Percentiles rank a stretch among this genome's conserved stretches.
These are phyloP conservation scores for Russula foetens DNA, from an alignment of 768 basidiomycete species.

Conservation along the genomic window DNA sequence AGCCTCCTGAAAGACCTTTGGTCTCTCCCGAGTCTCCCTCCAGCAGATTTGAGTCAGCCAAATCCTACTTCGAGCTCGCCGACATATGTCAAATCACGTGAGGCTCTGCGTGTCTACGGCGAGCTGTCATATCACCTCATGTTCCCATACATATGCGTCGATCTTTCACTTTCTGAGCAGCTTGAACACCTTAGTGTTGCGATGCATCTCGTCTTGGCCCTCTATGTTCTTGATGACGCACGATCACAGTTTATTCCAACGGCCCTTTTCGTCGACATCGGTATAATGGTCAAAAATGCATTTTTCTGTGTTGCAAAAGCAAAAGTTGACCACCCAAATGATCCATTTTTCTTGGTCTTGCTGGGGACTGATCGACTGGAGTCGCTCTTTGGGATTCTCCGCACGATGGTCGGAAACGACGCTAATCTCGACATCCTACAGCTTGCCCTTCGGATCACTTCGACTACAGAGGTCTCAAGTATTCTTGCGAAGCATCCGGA, in stretches of 20 bases:
- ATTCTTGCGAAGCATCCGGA: too few relatives aligned
- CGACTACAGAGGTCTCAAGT: too few relatives aligned
- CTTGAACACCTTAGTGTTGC: not conserved
- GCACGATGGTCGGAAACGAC: not conserved
- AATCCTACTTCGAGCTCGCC: too few relatives aligned
- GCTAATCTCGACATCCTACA: not conserved
- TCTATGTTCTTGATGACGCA: constrained; percentile 13
- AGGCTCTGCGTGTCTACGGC: too few relatives aligned
- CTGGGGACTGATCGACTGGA: constrained; percentile 23
- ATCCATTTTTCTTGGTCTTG: too few relatives aligned
- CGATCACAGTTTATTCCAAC: constrained; percentile 23
- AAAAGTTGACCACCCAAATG: too few relatives aligned
- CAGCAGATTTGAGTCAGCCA: too few relatives aligned
- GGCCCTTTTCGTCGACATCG: constrained; percentile 27
- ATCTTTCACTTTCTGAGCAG: not conserved
- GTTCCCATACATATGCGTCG: too few relatives aligned
- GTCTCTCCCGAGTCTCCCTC: not conserved
- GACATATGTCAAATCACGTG: too few relatives aligned
- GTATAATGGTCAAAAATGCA: constrained; percentile 35
- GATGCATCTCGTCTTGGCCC: not conserved
- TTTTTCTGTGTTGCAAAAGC: too few relatives aligned
- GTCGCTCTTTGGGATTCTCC: constrained; percentile 7
- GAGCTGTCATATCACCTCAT: too few relatives aligned
- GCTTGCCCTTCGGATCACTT: not conserved
- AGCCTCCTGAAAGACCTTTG: not conserved